phyloP scores from a whole-genome alignment of 495 filamentous ascomycete genomes.

The Penicillium samsonianum region DNA sequence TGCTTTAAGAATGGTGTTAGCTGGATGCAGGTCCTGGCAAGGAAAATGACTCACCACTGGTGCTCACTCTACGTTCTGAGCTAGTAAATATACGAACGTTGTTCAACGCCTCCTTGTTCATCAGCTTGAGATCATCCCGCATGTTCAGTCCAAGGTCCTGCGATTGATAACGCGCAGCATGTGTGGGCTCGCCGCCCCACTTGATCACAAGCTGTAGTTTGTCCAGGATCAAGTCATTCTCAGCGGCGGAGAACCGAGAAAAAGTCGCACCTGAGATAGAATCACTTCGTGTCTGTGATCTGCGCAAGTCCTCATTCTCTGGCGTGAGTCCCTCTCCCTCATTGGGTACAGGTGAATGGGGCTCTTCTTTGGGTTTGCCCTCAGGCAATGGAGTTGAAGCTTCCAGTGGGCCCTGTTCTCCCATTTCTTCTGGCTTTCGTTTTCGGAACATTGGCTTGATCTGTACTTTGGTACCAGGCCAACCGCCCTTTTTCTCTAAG shows the following conservation, averaged over 20 bases:
- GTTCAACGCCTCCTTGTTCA: slow-evolving; percentile 88
- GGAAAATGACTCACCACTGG: slow-evolving; percentile 61
- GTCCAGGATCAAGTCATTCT: slow-evolving; percentile 86
- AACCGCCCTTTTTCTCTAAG: slow-evolving; percentile 85
- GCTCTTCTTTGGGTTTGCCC: slow-evolving; percentile 20
- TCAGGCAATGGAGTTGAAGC: slow-evolving; percentile 1
- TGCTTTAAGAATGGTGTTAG: slow-evolving; percentile 44
- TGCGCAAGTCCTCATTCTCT: slow-evolving; percentile 31
- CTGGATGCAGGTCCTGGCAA: neutral
- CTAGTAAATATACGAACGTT: slow-evolving; percentile 93
- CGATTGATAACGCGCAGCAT: slow-evolving; percentile 92
- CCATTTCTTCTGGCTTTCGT: slow-evolving; percentile 61
- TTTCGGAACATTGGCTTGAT: slow-evolving; percentile 98
- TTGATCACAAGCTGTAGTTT: slow-evolving; percentile 98
- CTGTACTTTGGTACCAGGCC: slow-evolving; percentile 96
- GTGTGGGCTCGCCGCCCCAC: slow-evolving; percentile 97
- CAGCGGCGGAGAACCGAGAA: slow-evolving; percentile 84
- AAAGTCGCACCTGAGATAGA: slow-evolving; percentile 84
- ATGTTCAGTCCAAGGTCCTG: slow-evolving; percentile 94
- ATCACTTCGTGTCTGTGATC: slow-evolving; percentile 66
- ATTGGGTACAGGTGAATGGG: slow-evolving; percentile 21
- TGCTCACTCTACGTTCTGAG: slow-evolving; percentile 90
- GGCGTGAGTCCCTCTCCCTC: slow-evolving; percentile 13
- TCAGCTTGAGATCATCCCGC: slow-evolving; percentile 88
- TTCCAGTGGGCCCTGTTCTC: slow-evolving; percentile 24